These are phyloP conservation scores for Ceratocystiopsis brevicomis DNA, from an alignment of 2,329 filamentous ascomycete genomes.

Conservation along the genomic window DNA sequence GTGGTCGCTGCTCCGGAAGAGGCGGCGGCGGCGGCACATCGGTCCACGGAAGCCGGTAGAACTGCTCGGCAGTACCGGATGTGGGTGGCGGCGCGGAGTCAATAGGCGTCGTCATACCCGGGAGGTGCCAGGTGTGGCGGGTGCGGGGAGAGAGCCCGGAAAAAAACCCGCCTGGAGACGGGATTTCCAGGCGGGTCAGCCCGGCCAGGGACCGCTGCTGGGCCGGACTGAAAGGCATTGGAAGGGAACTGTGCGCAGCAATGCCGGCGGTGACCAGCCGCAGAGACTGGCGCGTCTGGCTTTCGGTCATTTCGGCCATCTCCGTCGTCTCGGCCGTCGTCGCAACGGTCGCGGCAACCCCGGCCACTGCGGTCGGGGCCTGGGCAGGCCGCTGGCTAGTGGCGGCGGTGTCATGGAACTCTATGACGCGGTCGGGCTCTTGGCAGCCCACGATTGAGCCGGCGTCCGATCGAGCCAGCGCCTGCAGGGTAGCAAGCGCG, in stretches of 20 bases:
- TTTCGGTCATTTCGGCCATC: slow-evolving; percentile 21
- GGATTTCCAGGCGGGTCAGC: slow-evolving; percentile 68
- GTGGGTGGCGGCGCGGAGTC: slow-evolving; percentile 46
- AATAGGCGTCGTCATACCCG: slow-evolving; percentile 27
- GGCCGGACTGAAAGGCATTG: slow-evolving; percentile 22
- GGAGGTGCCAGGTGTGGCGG: slow-evolving; percentile 63
- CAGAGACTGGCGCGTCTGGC: slow-evolving; percentile 28
- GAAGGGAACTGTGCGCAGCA: slow-evolving; percentile 10
- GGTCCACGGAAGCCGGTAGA: slow-evolving; percentile 74
- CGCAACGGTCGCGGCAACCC: too few species aligned
- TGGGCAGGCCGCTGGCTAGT: slow-evolving; percentile 4
- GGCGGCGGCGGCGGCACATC: slow-evolving; percentile 17
- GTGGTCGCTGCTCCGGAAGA: slow-evolving; percentile 18
- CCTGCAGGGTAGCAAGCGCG: slow-evolving; percentile 63
- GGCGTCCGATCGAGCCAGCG: slow-evolving; percentile 41
- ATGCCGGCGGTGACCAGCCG: slow-evolving; percentile 27
- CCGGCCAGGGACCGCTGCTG: slow-evolving; percentile 45
- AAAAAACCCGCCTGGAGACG: slow-evolving; percentile 84
- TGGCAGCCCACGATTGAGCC: slow-evolving; percentile 38
- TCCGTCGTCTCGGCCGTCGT: too few species aligned
- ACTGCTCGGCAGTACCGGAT: slow-evolving; percentile 79
- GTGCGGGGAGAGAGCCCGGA: slow-evolving; percentile 59
- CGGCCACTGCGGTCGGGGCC: slow-evolving; percentile 10
- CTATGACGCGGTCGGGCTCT: slow-evolving; percentile 35
- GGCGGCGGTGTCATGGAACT: slow-evolving; percentile 20